These are phyloP conservation scores for Isoetes engelmannii DNA, from an alignment of 83 land plant species.

Conservation along the genomic window DNA sequence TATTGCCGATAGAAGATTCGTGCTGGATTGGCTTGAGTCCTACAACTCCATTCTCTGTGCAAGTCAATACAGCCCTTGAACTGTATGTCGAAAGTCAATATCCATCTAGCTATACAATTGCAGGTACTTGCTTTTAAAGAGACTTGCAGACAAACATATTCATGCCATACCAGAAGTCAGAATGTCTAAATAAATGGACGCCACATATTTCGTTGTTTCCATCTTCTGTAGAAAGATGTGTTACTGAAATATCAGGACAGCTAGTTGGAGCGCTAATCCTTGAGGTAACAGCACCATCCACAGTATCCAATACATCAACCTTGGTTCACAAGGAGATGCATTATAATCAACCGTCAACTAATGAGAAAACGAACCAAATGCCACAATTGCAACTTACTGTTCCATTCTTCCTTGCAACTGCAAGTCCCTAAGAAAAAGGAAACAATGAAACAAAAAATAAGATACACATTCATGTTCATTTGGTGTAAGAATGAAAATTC, in stretches of 20 bases:
- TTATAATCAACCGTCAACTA: too few relatives aligned
- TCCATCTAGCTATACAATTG: background rate
- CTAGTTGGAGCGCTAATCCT: constrained; percentile 16
- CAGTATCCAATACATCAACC: constrained; percentile 31
- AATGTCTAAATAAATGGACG: constrained; percentile 23
- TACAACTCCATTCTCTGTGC: constrained; percentile 25
- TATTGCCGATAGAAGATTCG: background rate
- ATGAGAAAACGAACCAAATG: background rate
- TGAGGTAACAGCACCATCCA: constrained; percentile 13
- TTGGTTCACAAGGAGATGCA: background rate
- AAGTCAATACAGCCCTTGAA: constrained; percentile 21
- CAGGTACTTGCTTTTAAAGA: background rate
- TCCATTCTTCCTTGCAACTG: constrained; percentile 7
- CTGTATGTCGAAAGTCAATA: constrained; percentile 8
- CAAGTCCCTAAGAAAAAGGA: background rate
- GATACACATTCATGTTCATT: background rate
- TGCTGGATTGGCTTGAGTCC: constrained; percentile 9
- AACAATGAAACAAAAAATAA: background rate
- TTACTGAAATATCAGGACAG: background rate
- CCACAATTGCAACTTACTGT: background rate
- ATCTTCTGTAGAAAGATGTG: constrained; percentile 5
- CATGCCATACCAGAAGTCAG: constrained; percentile 20
- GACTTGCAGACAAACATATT: background rate
- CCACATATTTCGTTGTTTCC: constrained; percentile 22
- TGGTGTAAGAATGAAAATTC: background rate